phyloP scores from a whole-genome alignment of 1,139 yeast species.

The Yamadazyma diddensiae region DNA sequence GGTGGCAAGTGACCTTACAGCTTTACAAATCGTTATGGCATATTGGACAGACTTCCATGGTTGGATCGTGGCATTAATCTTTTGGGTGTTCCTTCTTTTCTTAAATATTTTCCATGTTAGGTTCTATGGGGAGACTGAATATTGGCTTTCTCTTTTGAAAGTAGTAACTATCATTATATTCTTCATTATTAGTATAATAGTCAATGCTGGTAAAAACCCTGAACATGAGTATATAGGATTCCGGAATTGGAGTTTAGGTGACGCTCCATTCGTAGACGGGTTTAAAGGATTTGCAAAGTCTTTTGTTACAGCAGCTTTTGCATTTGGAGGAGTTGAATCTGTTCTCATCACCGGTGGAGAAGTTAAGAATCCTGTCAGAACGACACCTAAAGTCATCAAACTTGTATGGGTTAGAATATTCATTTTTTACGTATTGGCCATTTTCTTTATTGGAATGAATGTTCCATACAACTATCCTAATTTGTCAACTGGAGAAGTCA shows the following conservation, averaged over 20 bases:
- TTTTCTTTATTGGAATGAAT: slow-evolving; percentile 46
- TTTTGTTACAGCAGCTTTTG: slow-evolving; percentile 58
- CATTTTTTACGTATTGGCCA: slow-evolving; percentile 37
- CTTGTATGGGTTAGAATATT: slow-evolving; percentile 55
- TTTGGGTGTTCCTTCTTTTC: slow-evolving; percentile 53
- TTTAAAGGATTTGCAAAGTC: slow-evolving; percentile 37
- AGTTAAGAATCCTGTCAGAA: slow-evolving; percentile 54
- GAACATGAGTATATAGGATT: slow-evolving; percentile 37
- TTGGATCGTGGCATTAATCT: slow-evolving; percentile 55
- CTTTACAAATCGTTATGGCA: slow-evolving; percentile 53
- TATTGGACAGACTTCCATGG: slow-evolving; percentile 64
- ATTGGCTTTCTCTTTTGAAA: slow-evolving; percentile 37
- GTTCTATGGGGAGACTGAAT: slow-evolving; percentile 44
- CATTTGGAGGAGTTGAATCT: slow-evolving; percentile 67
- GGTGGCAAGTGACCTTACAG: slow-evolving; percentile 61
- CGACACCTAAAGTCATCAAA: slow-evolving; percentile 56
- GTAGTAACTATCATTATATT: slow-evolving; percentile 39
- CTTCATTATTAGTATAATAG: slow-evolving; percentile 37
- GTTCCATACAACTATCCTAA: slow-evolving; percentile 41
- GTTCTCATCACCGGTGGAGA: slow-evolving; percentile 68
- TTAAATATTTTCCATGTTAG: slow-evolving; percentile 55
- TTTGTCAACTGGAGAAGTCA: slow-evolving; percentile 36
- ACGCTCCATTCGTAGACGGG: slow-evolving; percentile 42
- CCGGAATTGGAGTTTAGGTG: slow-evolving; percentile 35
- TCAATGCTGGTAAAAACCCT: slow-evolving; percentile 35